phyloP scores from a whole-genome alignment of 2,329 filamentous ascomycete genomes.

The Aspergillus ruber region DNA sequence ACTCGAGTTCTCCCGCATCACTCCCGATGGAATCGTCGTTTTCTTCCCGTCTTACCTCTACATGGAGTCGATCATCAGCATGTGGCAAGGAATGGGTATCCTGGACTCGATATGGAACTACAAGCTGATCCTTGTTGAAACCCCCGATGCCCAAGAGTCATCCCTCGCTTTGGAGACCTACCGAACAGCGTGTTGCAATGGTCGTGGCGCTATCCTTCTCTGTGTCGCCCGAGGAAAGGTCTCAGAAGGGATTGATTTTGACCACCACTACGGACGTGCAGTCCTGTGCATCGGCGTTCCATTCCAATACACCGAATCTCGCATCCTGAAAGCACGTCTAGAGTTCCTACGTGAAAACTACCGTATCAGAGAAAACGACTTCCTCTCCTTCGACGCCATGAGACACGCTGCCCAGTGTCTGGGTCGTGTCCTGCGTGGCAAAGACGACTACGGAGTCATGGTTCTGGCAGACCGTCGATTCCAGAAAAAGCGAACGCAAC shows the following conservation, averaged over 20 bases:
- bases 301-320: conserved; percentile 97
- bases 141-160: conserved; percentile 93
- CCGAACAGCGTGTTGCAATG: conserved; percentile 94
- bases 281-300: conserved; percentile 95
- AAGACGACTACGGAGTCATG: conserved; percentile 99
- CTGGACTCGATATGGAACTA: conserved; percentile 98
- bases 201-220: conserved; percentile 82
- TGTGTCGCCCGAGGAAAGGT: conserved; percentile 97
- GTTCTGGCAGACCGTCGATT: conserved; percentile 91
- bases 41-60: conserved; percentile 99
- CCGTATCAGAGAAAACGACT: conserved; percentile 93
- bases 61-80: conserved; percentile 98
- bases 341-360: conserved; percentile 97
- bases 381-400: conserved; percentile 98
- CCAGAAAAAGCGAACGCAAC: conserved; percentile 79
- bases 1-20: conserved; percentile 92
- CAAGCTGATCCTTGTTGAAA: conserved; percentile 96
- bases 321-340: conserved; percentile 89
- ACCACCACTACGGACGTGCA: conserved; percentile 94
- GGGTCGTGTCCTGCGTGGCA: conserved; percentile 86
- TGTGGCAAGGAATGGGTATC: conserved; percentile 99
- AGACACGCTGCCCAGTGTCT: conserved; percentile 96
- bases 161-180: conserved; percentile 94
- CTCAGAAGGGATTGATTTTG: conserved; percentile 96
- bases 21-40: conserved; percentile 95